Base-by-base conservation (phyloP, 805 yeast species). In the Kuraishia piskuri region DNA sequence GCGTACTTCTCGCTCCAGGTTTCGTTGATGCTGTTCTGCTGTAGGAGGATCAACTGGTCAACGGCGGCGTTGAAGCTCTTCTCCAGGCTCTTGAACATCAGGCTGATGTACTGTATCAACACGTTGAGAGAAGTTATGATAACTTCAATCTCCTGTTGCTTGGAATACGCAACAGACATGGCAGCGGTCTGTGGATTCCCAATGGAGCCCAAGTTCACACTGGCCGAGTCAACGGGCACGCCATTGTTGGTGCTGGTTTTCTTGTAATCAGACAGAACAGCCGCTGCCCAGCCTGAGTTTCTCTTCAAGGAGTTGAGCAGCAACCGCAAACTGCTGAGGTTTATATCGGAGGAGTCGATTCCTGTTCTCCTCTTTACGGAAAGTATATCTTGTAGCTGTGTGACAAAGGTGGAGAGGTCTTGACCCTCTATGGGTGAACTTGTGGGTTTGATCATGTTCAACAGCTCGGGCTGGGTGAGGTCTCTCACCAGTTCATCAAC, bases 61-160 rank as follows among this genome's bases (percentile, higher is more conserved):
- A 64, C 65, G 20, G 72, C 68, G 20, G 61, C 72, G 48, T 69
- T 69, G 62, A 76, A 76, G 21, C 60, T 63, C 45, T 61, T 65
- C 36, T 68, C 81, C 2, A 75, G 67, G 1, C 71, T 72, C 49
- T 68, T 68, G 49, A 74, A 68, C 55, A 77, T 73, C 53, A 75
- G 71, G n/a, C 75, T 70, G 46, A 73, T 72, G 57, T 80, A 79
- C 58, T 78, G 83, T 52, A 78, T 74, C 10, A 80, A 67, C 2
- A 76, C 75, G 57, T 75, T 78, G 45, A 79, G 65, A 4, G 81
- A 71, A 46, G 74, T 72, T 60, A 80, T 69, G n/a, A 80, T 75
- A 19, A 68, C 64, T 57, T 74, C 74, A 49, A 78, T 68, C 50
- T 73, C 74, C 49, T 66, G 59, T 48, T 59, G 58, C n/a, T 37